Evolutionary conservation across 2,329 filamentous ascomycete genomes (phyloP).

Genomic region (Juglanconis sp.): DNA sequence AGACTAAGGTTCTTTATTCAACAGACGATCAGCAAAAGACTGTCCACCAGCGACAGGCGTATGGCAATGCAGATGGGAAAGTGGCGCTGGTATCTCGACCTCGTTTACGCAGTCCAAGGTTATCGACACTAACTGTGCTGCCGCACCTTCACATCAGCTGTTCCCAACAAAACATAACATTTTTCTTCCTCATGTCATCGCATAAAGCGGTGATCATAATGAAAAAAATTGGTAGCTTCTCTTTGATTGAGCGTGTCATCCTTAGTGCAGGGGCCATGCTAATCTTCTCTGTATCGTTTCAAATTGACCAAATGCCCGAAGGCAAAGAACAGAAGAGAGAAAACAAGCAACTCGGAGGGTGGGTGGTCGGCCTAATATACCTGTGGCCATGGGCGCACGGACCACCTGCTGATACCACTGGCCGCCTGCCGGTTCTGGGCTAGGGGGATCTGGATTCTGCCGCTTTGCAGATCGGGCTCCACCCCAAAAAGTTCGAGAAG

Average conservation of each 20-base stretch:
- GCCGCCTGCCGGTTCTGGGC: neutral
- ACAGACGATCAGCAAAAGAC: too few species aligned
- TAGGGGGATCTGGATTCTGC: neutral
- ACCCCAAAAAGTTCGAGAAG: neutral
- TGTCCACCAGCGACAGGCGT: too few species aligned
- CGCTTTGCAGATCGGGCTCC: neutral
- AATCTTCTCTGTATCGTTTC: conserved; percentile 28
- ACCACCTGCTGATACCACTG: neutral
- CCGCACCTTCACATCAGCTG: too few species aligned
- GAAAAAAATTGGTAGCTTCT: conserved; percentile 67
- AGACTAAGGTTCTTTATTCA: too few species aligned
- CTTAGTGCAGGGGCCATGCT: conserved; percentile 84
- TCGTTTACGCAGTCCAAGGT: too few species aligned
- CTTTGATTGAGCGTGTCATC: conserved; percentile 75
- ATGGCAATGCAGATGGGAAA: too few species aligned
- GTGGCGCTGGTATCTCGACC: too few species aligned
- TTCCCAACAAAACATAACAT: too few species aligned
- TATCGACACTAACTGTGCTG: too few species aligned
- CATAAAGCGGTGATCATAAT: conserved; percentile 3
- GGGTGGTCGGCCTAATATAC: neutral
- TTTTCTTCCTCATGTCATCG: conserved; percentile 8
- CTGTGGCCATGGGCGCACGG: neutral
- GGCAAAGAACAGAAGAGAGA: neutral
- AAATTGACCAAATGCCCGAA: conserved; percentile 8
- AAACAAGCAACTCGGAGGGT: neutral